Conservation (phyloP, 2,329 filamentous ascomycete genomes). For the Cladosporium cucumerinum region DNA sequence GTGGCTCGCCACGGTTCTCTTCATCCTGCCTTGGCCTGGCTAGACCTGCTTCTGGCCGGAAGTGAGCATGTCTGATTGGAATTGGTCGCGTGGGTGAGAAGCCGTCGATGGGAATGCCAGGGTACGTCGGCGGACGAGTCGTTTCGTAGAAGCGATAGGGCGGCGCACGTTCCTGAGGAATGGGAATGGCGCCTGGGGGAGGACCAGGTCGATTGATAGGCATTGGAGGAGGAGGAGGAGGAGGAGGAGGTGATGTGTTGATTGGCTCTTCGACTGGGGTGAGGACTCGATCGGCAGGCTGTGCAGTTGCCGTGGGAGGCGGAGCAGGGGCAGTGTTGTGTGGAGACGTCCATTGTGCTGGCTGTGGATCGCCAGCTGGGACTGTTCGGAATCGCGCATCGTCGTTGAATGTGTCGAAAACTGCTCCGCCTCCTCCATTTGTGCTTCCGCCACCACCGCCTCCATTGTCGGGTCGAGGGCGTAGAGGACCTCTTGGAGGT, state of each 20-base stretch:
- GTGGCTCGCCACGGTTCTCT: constrained; percentile 18
- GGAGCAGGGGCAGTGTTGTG: background rate
- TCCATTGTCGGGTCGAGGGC: constrained; percentile 7
- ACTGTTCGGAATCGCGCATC: background rate
- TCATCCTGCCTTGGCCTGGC: constrained; percentile 20
- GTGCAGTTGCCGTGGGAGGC: background rate
- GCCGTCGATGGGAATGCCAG: background rate
- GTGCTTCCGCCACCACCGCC: background rate
- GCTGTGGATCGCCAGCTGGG: background rate
- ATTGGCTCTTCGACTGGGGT: constrained; percentile 4
- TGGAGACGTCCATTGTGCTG: background rate
- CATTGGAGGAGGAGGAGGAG: constrained; percentile 7
- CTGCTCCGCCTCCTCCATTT: constrained; percentile 1
- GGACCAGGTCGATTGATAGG: background rate
- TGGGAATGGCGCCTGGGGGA: background rate
- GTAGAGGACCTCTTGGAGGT: constrained; percentile 5
- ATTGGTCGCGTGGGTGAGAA: background rate
- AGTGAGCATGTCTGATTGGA: background rate
- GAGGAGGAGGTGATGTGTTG: constrained; percentile 5
- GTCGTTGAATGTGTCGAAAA: constrained; percentile 5
- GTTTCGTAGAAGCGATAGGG: background rate
- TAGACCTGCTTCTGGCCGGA: constrained; percentile 16
- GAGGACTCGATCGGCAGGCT: background rate
- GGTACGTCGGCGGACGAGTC: background rate
- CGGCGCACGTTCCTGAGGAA: background rate